Percentiles rank a stretch among this genome's conserved stretches.
phyloP scores from a whole-genome alignment of 225 moss, liverwort and hornwort genomes.

The Climacium dendroides region DNA sequence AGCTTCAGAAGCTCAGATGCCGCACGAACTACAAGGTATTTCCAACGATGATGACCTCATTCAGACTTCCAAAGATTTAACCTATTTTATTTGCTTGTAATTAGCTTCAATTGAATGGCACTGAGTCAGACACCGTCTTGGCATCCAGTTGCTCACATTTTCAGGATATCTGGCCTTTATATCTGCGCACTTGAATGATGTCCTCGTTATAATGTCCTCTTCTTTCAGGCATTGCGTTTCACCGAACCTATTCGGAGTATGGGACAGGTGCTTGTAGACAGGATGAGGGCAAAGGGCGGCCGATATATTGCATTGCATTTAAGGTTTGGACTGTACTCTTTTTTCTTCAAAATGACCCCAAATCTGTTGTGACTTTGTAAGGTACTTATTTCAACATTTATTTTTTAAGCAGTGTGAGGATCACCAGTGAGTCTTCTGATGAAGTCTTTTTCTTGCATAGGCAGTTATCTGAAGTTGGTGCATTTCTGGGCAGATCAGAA shows the following conservation, averaged over 20 bases:
- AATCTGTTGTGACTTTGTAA: background rate
- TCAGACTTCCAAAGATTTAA: background rate
- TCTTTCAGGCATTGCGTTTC: slow-evolving; percentile 50
- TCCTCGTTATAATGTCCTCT: background rate
- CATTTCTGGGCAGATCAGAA: background rate
- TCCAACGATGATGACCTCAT: background rate
- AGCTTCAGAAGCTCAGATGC: slow-evolving; percentile 88
- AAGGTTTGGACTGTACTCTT: slow-evolving; percentile 33
- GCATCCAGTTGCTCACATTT: background rate
- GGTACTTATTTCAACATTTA: background rate
- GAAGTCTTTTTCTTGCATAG: background rate
- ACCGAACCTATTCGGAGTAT: slow-evolving; percentile 60
- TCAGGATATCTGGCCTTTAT: background rate
- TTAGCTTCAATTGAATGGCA: background rate
- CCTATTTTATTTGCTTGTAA: background rate
- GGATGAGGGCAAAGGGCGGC: slow-evolving; percentile 65
- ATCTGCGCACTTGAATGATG: background rate
- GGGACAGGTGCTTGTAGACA: slow-evolving; percentile 72
- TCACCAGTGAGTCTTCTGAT: background rate
- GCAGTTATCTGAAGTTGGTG: background rate
- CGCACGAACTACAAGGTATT: slow-evolving; percentile 63
- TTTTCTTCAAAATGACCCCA: background rate
- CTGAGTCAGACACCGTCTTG: background rate
- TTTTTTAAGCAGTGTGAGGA: background rate
- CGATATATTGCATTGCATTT: slow-evolving; percentile 92